Percentiles rank a stretch among this genome's conserved stretches.
These are phyloP conservation scores for Camelina hispida DNA, from an alignment of 345 rosid genomes.

Conservation along the genomic window DNA sequence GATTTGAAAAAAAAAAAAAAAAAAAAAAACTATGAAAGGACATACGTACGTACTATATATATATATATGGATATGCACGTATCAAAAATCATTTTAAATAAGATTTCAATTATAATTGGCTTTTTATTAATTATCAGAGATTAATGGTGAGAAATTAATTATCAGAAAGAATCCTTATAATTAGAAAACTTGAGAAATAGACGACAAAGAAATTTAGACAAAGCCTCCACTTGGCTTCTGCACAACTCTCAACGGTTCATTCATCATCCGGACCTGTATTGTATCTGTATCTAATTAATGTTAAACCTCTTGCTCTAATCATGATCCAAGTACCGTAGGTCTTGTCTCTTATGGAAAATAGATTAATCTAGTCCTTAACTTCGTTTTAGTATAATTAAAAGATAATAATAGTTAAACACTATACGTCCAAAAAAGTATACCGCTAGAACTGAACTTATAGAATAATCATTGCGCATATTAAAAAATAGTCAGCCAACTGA, in stretches of 20 bases:
- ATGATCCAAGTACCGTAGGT: constrained; percentile 36
- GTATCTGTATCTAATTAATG: constrained; percentile 35
- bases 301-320: constrained; percentile 30
- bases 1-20: neutral
- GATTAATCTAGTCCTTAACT: neutral
- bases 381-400: constrained; percentile 8
- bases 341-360: constrained; percentile 31
- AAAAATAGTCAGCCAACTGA: neutral
- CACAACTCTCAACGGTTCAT: constrained; percentile 41
- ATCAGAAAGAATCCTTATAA: neutral
- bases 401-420: constrained; percentile 14
- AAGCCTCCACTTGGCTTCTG: constrained; percentile 32
- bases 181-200: constrained; percentile 9
- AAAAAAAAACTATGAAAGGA: neutral
- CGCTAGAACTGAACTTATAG: constrained; percentile 31
- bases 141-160: neutral
- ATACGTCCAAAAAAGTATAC: constrained; percentile 32
- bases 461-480: constrained; percentile 16
- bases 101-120: neutral
- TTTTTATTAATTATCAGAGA: neutral
- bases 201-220: constrained; percentile 13
- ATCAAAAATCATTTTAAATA: neutral
- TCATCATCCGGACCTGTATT: constrained; percentile 36
- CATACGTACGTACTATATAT: neutral
- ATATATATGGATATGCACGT: neutral